Conservation (phyloP, 352 stramenopile genomes). For the Globisporangium lucens region DNA sequence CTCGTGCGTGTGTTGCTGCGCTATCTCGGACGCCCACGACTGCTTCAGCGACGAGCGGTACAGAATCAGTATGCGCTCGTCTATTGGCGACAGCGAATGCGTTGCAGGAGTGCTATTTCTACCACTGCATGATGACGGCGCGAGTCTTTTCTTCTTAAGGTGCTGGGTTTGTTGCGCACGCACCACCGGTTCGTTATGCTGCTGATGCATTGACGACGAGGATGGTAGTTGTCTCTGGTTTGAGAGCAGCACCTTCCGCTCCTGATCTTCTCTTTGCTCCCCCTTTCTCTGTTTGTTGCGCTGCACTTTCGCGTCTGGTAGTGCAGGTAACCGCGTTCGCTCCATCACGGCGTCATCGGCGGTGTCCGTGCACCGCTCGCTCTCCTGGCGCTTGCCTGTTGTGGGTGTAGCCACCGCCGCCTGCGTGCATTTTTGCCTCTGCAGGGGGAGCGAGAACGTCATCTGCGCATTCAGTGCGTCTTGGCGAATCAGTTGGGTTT, state of each 20-base stretch:
- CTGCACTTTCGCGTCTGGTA: background rate
- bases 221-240: background rate
- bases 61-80: slow-evolving; percentile 61
- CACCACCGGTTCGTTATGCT: background rate
- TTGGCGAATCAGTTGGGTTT: background rate
- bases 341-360: background rate
- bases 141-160: slow-evolving; percentile 1
- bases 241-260: background rate
- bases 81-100: slow-evolving; percentile 29
- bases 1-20: background rate
- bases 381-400: background rate
- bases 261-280: background rate
- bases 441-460: slow-evolving; percentile 3
- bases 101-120: background rate
- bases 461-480: background rate
- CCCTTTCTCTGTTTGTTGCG: background rate
- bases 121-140: background rate
- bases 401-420: background rate
- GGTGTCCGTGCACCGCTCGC: background rate
- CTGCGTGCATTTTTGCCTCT: background rate
- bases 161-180: too few species aligned
- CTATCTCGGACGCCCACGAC: slow-evolving; percentile 12
- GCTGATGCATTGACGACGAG: background rate
- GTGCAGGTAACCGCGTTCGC: background rate
- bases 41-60: slow-evolving; percentile 58